phyloP scores from a whole-genome alignment of 2,329 filamentous ascomycete species.

The Aspergillus jensenii region DNA sequence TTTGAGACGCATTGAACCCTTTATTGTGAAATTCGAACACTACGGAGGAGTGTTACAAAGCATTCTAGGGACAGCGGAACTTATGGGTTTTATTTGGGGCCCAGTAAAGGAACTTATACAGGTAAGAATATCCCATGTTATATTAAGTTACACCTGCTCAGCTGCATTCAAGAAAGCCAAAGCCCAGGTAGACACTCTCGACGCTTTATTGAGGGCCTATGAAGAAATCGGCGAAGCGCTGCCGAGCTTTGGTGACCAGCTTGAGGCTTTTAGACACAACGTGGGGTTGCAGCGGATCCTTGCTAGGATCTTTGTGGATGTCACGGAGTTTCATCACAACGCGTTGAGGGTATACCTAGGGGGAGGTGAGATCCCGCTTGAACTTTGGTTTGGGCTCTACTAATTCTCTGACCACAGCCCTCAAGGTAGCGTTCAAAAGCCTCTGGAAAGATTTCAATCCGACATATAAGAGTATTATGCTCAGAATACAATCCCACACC shows the following conservation, averaged over 20 bases:
- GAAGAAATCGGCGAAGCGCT: slow-evolving; percentile 1
- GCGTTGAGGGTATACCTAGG: background rate
- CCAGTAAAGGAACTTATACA: background rate
- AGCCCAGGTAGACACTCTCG: background rate
- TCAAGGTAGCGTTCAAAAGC: background rate
- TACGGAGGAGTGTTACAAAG: background rate
- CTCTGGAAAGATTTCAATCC: slow-evolving; percentile 1
- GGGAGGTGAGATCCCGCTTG: background rate
- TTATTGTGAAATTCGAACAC: background rate
- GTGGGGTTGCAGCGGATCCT: background rate
- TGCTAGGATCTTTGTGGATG: background rate
- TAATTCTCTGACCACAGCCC: background rate
- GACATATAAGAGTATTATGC: background rate
- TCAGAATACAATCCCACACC: background rate
- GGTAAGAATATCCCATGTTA: background rate
- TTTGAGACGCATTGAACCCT: background rate
- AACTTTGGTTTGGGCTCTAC: background rate
- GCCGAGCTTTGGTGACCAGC: background rate
- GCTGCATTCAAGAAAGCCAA: background rate
- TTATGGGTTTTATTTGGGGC: background rate
- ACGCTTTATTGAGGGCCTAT: slow-evolving; percentile 1
- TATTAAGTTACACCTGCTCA: background rate
- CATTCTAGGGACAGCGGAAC: background rate
- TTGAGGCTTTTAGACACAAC: background rate
- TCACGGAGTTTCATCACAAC: background rate